Evolutionary conservation across 2,329 filamentous ascomycete genomes (phyloP), one percentile per base, ranked within the genome.

Genomic region (Zasmidium angulare): DNA sequence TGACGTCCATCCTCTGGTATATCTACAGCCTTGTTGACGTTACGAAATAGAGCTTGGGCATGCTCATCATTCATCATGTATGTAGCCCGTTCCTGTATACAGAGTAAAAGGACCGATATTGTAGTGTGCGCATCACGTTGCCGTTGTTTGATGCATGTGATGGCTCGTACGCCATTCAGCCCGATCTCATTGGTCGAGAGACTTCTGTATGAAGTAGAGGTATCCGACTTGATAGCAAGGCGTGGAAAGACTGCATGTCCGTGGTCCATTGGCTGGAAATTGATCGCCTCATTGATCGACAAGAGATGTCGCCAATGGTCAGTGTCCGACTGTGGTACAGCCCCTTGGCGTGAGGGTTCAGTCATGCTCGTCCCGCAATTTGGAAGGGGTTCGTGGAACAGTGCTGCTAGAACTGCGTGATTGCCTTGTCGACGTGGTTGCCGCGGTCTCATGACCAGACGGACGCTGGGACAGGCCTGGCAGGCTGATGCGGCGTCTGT

Each of bases 401-500:
- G 58, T 56, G 49, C 46, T 26, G 29, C 71, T 57, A 36, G 52
- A 49, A 55, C 53, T 53, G 52, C 55, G 55, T 46, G 63, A 61
- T 73, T 70, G 61, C 65, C 59, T 47, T 63, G 56, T 53, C 58
- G 61, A 14, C 56, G 31, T 46, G 57, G 59, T 29, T 43, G 36
- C 36, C 66, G 65, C 21, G 4, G 55, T 53, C 22, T 54, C 70
- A 67, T 53, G 63, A 63, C 53, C 48, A 2, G 58, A 31, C 10
- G 43, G 31, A 10, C 40, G 60, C 49, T 50, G 50, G 22, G 58
- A 57, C 62, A 66, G 53, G 63, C 67, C 59, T 67, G 74, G 69
- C 26, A 80, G 65, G 59, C 77, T 80, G 63, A 82, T 76, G 10
- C 68, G 69, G 24, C 79, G 72, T 22, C 73, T 75, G 62, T 77